Percentiles rank a stretch among this genome's conserved stretches.
phyloP scores from a whole-genome alignment of 345 rosid genomes.

The Euphorbia tirucalli region DNA sequence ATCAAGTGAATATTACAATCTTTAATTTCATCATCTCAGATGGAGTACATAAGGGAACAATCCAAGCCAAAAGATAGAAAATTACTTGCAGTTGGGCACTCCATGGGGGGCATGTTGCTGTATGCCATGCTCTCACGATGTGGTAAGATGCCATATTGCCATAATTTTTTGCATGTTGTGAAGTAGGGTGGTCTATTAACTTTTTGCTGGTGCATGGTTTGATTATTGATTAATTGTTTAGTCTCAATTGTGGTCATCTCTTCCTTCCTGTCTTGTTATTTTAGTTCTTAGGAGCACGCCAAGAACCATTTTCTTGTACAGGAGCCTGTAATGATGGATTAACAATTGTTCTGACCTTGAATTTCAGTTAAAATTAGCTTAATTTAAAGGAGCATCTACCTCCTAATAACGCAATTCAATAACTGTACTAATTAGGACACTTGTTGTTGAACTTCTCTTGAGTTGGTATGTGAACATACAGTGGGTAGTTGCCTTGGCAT shows the following conservation, averaged over 20 bases:
- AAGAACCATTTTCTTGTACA: not conserved
- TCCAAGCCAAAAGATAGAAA: conserved; percentile 67
- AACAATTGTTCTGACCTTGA: not conserved
- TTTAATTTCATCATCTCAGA: conserved; percentile 38
- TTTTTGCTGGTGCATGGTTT: not conserved
- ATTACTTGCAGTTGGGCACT: conserved; percentile 84
- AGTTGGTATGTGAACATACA: not conserved
- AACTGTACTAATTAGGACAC: not conserved
- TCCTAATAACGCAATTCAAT: not conserved
- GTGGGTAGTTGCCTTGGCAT: not conserved
- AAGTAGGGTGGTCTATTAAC: not conserved
- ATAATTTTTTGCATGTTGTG: not conserved
- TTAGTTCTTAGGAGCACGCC: not conserved
- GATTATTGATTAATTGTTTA: conserved; percentile 4
- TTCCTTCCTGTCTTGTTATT: not conserved
- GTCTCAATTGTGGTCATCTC: not conserved
- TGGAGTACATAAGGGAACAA: conserved; percentile 65
- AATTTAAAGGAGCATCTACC: not conserved
- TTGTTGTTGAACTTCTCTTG: not conserved
- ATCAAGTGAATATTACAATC: not conserved
- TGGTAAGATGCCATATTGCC: conserved; percentile 40
- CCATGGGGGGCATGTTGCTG: conserved; percentile 94
- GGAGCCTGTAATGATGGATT: not conserved
- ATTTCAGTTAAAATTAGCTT: not conserved
- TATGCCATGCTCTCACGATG: conserved; percentile 70